Percentiles rank a stretch among this genome's conserved stretches.
These are phyloP conservation scores for Talaromyces sp. DNA, from an alignment of 2,329 filamentous ascomycete species.

Conservation along the genomic window DNA sequence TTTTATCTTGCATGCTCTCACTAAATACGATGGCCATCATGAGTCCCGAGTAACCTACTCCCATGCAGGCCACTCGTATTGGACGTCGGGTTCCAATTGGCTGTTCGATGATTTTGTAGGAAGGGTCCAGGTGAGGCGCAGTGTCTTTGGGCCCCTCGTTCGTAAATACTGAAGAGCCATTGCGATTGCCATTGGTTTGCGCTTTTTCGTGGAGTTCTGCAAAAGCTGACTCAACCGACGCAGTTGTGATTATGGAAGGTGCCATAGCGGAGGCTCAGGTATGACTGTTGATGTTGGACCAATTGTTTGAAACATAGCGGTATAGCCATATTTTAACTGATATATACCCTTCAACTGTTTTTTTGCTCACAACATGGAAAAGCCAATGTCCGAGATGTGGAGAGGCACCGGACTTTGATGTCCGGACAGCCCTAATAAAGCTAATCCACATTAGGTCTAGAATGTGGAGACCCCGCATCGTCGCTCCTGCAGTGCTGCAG, in stretches of 20 bases:
- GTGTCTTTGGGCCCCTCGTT: neutral
- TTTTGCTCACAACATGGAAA: neutral
- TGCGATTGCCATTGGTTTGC: neutral
- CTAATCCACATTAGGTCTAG: neutral
- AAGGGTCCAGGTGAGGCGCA: neutral
- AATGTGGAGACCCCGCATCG: neutral
- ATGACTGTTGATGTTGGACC: neutral
- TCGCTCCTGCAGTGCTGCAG: neutral
- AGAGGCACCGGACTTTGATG: neutral
- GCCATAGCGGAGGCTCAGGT: neutral
- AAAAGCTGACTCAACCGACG: neutral
- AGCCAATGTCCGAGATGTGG: neutral
- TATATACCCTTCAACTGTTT: neutral
- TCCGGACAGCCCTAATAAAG: neutral
- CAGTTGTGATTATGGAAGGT: conserved; percentile 1
- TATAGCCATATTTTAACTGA: neutral
- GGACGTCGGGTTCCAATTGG: conserved; percentile 16
- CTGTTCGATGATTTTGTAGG: conserved; percentile 10
- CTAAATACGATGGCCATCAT: conserved; percentile 14
- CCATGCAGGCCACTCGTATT: conserved; percentile 16
- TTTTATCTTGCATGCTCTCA: conserved; percentile 12
- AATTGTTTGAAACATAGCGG: neutral
- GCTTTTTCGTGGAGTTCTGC: neutral
- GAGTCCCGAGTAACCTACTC: conserved; percentile 19
- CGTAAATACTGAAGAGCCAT: neutral